phyloP scores from a whole-genome alignment of 768 basidiomycete genomes.

The Naematelia encephala region DNA sequence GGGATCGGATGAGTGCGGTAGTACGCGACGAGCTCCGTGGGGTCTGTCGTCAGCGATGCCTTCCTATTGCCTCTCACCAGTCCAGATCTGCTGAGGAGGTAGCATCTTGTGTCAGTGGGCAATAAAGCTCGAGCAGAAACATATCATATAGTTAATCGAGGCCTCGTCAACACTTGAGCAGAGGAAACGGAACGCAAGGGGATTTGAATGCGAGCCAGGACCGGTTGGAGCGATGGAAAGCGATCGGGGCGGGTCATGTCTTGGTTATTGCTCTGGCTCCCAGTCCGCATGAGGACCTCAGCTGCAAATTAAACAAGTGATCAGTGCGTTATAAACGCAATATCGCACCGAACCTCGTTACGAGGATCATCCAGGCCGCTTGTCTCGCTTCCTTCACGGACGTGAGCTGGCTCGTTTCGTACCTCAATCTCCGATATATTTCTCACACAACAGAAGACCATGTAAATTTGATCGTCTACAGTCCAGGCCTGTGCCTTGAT shows the following conservation, averaged over 20 bases:
- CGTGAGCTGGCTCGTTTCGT: too few relatives aligned
- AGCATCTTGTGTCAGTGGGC: conserved; percentile 19
- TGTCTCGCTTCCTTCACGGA: too few relatives aligned
- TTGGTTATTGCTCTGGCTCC: neutral
- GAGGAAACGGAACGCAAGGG: neutral
- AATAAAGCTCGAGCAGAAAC: neutral
- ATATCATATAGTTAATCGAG: neutral
- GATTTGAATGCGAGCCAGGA: neutral
- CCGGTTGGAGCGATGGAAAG: neutral
- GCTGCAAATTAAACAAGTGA: too few relatives aligned
- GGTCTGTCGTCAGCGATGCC: conserved; percentile 25
- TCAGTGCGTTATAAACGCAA: too few relatives aligned
- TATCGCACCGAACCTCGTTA: too few relatives aligned
- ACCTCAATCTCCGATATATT: too few relatives aligned
- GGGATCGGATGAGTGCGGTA: conserved; percentile 40
- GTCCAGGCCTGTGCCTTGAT: too few relatives aligned
- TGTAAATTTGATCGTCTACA: too few relatives aligned
- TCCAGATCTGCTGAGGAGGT: conserved; percentile 39
- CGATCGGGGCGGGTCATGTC: neutral
- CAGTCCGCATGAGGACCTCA: too few relatives aligned
- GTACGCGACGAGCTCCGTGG: conserved; percentile 38
- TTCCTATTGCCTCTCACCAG: too few relatives aligned
- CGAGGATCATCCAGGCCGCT: too few relatives aligned
- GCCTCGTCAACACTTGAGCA: neutral
- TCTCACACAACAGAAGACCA: too few relatives aligned